These are phyloP conservation scores for Candida morakotiae DNA, from an alignment of 805 yeast species.

Conservation along the genomic window DNA sequence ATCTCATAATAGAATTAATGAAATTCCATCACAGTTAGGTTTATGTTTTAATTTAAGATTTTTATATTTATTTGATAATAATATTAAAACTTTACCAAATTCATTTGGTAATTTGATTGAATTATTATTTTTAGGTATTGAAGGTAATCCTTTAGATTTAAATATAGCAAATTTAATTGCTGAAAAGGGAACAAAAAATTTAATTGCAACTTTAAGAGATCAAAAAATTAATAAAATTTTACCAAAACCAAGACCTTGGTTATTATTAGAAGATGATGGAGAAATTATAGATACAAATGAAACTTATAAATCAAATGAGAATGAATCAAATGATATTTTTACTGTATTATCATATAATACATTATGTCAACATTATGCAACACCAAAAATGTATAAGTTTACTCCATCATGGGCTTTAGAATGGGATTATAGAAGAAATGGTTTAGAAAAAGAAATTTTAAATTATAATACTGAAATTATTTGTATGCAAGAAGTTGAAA, in stretches of 20 bases:
- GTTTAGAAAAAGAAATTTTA: slow-evolving; percentile 68
- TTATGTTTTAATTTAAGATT: slow-evolving; percentile 74
- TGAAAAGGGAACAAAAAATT: slow-evolving; percentile 78
- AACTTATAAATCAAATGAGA: slow-evolving; percentile 27
- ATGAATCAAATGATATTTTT: slow-evolving; percentile 42
- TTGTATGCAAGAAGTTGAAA: slow-evolving; percentile 95
- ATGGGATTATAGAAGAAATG: slow-evolving; percentile 86
- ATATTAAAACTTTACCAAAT: slow-evolving; percentile 67
- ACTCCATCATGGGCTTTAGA: slow-evolving; percentile 97
- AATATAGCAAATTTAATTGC: slow-evolving; percentile 64
- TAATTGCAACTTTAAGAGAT: slow-evolving; percentile 79
- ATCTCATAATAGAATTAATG: slow-evolving; percentile 67
- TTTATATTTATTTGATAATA: slow-evolving; percentile 84
- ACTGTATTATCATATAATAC: slow-evolving; percentile 86
- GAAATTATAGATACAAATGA: slow-evolving; percentile 41
- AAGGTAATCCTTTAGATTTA: slow-evolving; percentile 82
- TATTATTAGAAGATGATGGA: slow-evolving; percentile 72
- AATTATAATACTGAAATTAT: slow-evolving; percentile 67
- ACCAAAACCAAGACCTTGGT: slow-evolving; percentile 80
- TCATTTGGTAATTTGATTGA: slow-evolving; percentile 85
- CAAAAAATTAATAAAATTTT: slow-evolving; percentile 63
- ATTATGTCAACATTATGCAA: slow-evolving; percentile 93
- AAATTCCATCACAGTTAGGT: slow-evolving; percentile 84
- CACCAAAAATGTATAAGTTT: slow-evolving; percentile 84
- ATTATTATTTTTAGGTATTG: slow-evolving; percentile 83